Evolutionary conservation across 2,329 filamentous ascomycete species (phyloP).

Genomic region (Rhynchosporium secalis): DNA sequence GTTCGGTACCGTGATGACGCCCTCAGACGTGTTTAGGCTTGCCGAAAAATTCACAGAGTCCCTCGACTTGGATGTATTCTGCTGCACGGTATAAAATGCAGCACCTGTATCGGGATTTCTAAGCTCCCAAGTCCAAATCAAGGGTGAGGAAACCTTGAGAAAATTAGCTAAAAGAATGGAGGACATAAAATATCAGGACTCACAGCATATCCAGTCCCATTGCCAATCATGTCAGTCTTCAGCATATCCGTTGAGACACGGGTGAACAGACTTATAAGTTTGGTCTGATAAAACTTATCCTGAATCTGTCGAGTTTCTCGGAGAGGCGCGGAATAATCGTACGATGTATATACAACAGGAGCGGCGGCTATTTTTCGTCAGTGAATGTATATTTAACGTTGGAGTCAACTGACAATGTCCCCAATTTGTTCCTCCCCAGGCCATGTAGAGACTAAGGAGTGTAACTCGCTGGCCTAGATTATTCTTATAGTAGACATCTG

Average conservation of each 20-base stretch:
- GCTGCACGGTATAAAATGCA: slow-evolving; percentile 52
- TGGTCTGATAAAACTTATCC: slow-evolving; percentile 55
- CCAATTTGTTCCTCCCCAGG: slow-evolving; percentile 58
- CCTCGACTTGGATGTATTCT: slow-evolving; percentile 47
- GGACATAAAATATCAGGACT: slow-evolving; percentile 3
- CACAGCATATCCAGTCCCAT: slow-evolving; percentile 51
- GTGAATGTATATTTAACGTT: not conserved
- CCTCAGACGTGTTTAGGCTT: slow-evolving; percentile 49
- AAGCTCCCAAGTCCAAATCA: slow-evolving; percentile 53
- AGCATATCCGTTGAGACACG: slow-evolving; percentile 51
- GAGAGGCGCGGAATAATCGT: slow-evolving; percentile 50
- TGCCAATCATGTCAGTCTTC: slow-evolving; percentile 54
- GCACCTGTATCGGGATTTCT: slow-evolving; percentile 51
- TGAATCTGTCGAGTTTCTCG: slow-evolving; percentile 55
- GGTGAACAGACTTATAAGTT: slow-evolving; percentile 55
- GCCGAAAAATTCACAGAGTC: slow-evolving; percentile 49
- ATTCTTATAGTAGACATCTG: slow-evolving; percentile 58
- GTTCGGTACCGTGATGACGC: slow-evolving; percentile 45
- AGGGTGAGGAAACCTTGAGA: slow-evolving; percentile 39
- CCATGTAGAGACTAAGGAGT: slow-evolving; percentile 53
- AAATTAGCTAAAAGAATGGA: not conserved
- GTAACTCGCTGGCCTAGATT: slow-evolving; percentile 53
- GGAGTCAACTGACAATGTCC: slow-evolving; percentile 44
- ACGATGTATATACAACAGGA: slow-evolving; percentile 50
- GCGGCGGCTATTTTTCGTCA: slow-evolving; percentile 41